A percentile compares a stretch with the other conserved stretches of the same genome.
Evolutionary conservation across 2,329 filamentous ascomycete genomes (phyloP).

Genomic region (Rasamsonia emersonii): DNA sequence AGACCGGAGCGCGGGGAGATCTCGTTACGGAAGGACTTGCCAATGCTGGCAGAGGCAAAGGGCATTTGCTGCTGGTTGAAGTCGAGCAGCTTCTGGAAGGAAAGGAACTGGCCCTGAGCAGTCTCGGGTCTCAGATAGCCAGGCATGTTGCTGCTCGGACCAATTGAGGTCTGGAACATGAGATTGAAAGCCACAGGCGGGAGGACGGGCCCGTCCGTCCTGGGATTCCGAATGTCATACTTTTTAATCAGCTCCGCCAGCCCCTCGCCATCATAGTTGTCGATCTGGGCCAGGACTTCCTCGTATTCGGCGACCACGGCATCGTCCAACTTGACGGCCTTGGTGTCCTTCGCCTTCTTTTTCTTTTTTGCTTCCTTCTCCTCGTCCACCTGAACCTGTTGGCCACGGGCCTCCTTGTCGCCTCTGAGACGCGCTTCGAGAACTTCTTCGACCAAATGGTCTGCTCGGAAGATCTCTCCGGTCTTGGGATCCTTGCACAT

Average conservation of each 20-base stretch:
- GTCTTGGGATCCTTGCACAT: constrained; percentile 99
- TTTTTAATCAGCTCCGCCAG: constrained; percentile 84
- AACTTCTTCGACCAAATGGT: constrained; percentile 93
- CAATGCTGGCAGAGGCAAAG: constrained; percentile 93
- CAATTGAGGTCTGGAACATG: constrained; percentile 96
- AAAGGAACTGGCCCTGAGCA: constrained; percentile 95
- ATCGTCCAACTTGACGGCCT: constrained; percentile 80
- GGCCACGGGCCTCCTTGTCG: constrained; percentile 83
- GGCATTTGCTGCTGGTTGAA: constrained; percentile 95
- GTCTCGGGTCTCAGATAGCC: constrained; percentile 91
- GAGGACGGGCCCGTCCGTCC: constrained; percentile 64
- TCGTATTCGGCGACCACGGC: constrained; percentile 81
- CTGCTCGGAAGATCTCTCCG: constrained; percentile 90
- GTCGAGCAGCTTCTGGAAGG: constrained; percentile 91
- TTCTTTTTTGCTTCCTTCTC: constrained; percentile 84
- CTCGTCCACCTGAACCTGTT: constrained; percentile 58
- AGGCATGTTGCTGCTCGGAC: constrained; percentile 76
- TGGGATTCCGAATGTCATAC: constrained; percentile 82
- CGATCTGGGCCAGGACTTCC: constrained; percentile 83
- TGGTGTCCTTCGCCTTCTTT: constrained; percentile 66
- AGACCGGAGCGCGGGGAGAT: constrained; percentile 90
- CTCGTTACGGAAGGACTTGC: constrained; percentile 97
- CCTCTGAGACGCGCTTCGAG: constrained; percentile 80
- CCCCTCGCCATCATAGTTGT: constrained; percentile 85
- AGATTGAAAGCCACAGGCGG: constrained; percentile 91